These are phyloP conservation scores for Rhizopogon salebrosus DNA, from an alignment of 768 basidiomycete species.

Conservation along the genomic window DNA sequence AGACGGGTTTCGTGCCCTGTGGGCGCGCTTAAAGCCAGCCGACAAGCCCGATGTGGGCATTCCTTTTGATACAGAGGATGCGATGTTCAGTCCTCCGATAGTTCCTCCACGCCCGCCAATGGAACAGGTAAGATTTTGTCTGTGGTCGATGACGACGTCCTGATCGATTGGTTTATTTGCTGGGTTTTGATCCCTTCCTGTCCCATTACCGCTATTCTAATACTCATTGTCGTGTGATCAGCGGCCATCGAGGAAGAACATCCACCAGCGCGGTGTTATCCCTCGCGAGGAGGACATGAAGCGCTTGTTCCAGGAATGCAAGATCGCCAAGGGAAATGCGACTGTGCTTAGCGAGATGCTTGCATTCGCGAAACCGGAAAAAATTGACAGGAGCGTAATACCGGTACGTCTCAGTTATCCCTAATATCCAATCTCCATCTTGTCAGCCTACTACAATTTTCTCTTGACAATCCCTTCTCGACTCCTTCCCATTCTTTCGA, in stretches of 20 bases:
- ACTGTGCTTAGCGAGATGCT: conserved; percentile 67
- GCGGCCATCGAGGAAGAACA: background rate
- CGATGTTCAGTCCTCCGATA: conserved; percentile 70
- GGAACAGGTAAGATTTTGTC: background rate
- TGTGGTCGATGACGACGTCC: background rate
- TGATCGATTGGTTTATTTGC: background rate
- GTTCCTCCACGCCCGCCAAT: conserved; percentile 15
- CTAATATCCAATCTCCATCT: background rate
- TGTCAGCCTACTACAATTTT: background rate
- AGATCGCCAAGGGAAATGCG: conserved; percentile 79
- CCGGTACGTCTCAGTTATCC: conserved; percentile 37
- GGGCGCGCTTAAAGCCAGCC: conserved; percentile 73
- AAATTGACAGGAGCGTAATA: conserved; percentile 61
- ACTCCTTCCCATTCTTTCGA: background rate
- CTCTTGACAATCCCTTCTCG: background rate
- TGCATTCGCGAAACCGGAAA: conserved; percentile 63
- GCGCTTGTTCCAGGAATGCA: conserved; percentile 80
- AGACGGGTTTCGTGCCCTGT: conserved; percentile 64
- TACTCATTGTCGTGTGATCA: background rate
- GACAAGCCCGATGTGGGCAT: conserved; percentile 84
- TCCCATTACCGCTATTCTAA: background rate
- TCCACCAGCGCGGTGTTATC: conserved; percentile 37
- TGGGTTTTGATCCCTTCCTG: background rate
- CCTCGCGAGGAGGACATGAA: conserved; percentile 83
- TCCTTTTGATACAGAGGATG: conserved; percentile 73